phyloP scores from a whole-genome alignment of 306 rosid genomes.

The Prunus mira region DNA sequence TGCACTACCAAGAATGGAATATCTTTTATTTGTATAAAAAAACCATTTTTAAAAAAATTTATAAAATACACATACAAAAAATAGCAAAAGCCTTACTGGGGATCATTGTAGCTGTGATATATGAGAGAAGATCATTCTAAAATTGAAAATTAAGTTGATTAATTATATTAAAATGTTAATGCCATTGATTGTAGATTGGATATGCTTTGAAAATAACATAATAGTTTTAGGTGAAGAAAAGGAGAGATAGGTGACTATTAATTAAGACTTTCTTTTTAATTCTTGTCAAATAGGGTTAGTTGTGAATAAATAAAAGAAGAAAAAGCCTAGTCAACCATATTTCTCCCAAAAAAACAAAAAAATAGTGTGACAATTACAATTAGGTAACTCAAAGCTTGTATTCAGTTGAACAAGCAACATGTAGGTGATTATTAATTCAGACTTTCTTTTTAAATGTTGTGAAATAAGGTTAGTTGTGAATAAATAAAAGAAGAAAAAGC shows the following conservation, averaged over 20 bases:
- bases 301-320: background rate
- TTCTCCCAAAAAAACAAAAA: constrained; percentile 7
- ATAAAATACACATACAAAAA: too few species aligned
- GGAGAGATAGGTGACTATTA: constrained; percentile 38
- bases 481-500: background rate
- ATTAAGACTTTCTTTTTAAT: background rate
- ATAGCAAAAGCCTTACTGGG: too few species aligned
- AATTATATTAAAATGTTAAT: constrained; percentile 9
- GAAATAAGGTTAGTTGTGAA: background rate
- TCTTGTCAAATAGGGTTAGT: background rate
- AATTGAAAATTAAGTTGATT: constrained; percentile 11
- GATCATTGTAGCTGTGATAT: background rate
- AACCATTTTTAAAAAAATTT: too few species aligned
- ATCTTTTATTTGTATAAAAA: background rate
- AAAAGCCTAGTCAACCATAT: background rate
- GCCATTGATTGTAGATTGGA: constrained; percentile 5
- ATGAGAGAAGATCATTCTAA: constrained; percentile 18
- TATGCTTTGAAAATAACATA: constrained; percentile 27
- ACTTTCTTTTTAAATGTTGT: background rate
- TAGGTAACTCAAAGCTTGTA: too few species aligned
- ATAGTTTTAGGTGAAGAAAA: constrained; percentile 40
- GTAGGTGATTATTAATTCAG: constrained; percentile 7
- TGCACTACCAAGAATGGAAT: background rate
- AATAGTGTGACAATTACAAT: too few species aligned
- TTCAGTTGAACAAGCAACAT: too few species aligned